Conservation (phyloP, 768 basidiomycete genomes). For the Gautieria morchelliformis region DNA sequence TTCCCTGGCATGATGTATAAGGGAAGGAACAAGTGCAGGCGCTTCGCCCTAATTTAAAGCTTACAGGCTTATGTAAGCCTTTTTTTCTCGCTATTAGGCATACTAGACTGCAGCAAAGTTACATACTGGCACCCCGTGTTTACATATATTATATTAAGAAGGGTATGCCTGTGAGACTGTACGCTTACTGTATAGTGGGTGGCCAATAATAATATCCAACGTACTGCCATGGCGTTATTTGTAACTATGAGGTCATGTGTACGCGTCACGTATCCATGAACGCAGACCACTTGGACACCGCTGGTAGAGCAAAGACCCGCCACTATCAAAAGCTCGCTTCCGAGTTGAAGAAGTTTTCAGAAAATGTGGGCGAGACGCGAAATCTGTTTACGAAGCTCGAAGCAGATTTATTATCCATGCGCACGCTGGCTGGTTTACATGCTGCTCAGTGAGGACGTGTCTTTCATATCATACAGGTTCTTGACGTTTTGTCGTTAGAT, state of each 20-base stretch:
- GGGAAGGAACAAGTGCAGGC: neutral
- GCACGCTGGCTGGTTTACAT: constrained; percentile 66
- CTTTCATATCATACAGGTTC: neutral
- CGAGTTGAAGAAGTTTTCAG: constrained; percentile 56
- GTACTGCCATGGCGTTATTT: too few relatives aligned
- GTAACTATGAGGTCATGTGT: neutral
- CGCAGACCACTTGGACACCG: constrained; percentile 1
- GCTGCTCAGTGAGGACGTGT: constrained; percentile 62
- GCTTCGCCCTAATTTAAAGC: too few relatives aligned
- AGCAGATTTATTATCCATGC: constrained; percentile 69
- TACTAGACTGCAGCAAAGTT: too few relatives aligned
- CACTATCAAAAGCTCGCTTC: constrained; percentile 71
- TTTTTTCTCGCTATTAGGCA: neutral
- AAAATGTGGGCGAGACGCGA: constrained; percentile 61
- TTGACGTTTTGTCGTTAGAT: neutral
- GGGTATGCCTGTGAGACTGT: too few relatives aligned
- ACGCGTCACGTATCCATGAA: neutral
- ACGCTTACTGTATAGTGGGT: too few relatives aligned
- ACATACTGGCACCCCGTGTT: too few relatives aligned
- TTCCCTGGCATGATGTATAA: neutral
- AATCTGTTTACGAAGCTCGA: constrained; percentile 71
- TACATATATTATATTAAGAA: too few relatives aligned
- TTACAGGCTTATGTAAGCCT: neutral
- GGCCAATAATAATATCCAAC: too few relatives aligned
- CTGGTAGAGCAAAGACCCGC: constrained; percentile 50